Base-by-base conservation (phyloP, 2,329 filamentous ascomycete genomes). In the Apiospora koreana region DNA sequence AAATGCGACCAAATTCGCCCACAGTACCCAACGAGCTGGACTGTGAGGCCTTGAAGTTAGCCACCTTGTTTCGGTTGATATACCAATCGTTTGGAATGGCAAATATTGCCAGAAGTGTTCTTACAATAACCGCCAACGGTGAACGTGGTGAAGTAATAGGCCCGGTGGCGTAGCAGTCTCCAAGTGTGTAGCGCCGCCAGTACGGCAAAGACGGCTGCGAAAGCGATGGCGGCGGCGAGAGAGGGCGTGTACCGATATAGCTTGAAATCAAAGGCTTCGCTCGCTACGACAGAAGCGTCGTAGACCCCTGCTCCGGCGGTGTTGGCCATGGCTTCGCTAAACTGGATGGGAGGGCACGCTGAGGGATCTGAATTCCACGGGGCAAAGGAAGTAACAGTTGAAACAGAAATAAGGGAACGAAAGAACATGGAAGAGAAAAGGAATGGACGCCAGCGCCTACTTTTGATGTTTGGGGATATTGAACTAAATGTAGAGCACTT, bases 1-100 rank as follows among this genome's bases (percentile, higher is more conserved):
- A 74, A 66, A 69, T 73, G 73, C 50, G 73, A 70, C 50, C 74
- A 65, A 31, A 71, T 69, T n/a, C 80, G 76, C 7, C 72, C 76
- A 14, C 71, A 69, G 64, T 81, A 83, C 7, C 81, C 82, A 7
- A 83, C 75, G 1, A 79, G 71, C 68, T 84, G 77, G 65, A 84
- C 83, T 58, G 31, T 28, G 45, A 31, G 23, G 9, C 31, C 10
- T 42, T 58, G 14, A 35, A 2, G 28, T 58, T 25, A 58, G 23
- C 23, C 23, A 16, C 23, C 23, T 3, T 35, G 23, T 58, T 25
- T 7, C 5, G 35, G 4, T 35, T 8, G 8, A 14, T n/a, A n/a
- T n/a, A n/a, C n/a, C n/a, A n/a, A n/a, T n/a, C n/a, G n/a, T n/a
- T n/a, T n/a, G n/a, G n/a, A n/a, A n/a, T n/a, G n/a, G n/a, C n/a